Evolutionary conservation across 257 asterid species (phyloP).

Genomic region (Petunia secreta): DNA sequence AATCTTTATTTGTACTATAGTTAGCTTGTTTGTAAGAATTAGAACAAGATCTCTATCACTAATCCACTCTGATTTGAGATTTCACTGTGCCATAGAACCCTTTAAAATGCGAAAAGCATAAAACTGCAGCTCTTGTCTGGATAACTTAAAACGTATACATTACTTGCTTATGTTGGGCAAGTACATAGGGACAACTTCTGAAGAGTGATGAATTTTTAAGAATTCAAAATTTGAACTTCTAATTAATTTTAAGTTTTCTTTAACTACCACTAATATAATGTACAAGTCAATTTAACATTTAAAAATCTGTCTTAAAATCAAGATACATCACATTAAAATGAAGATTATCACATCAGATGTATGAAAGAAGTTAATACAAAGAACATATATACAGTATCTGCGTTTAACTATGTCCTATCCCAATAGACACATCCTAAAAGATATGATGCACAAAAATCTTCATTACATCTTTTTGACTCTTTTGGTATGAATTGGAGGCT

Average conservation of each 20-base stretch:
- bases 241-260: neutral
- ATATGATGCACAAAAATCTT: conserved; percentile 20
- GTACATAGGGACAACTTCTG: neutral
- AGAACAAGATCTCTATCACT: neutral
- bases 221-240: neutral
- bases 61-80: neutral
- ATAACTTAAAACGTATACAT: neutral
- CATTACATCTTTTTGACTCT: neutral
- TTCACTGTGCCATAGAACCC: neutral
- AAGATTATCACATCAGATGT: neutral
- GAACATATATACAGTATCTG: conserved; percentile 21
- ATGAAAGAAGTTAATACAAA: neutral
- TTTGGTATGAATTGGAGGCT: neutral
- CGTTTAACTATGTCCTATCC: conserved; percentile 3
- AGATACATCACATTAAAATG: conserved; percentile 13
- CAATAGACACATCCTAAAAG: conserved; percentile 12
- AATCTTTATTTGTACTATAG: neutral
- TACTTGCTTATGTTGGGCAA: neutral
- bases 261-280: neutral
- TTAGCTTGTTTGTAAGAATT: conserved; percentile 12
- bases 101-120: neutral
- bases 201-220: too few species aligned
- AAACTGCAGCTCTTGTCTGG: neutral
- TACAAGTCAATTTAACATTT: neutral
- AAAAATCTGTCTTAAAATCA: neutral